Evolutionary conservation across 2,329 filamentous ascomycete species (phyloP).

Genomic region (Aureobasidium sp.): DNA sequence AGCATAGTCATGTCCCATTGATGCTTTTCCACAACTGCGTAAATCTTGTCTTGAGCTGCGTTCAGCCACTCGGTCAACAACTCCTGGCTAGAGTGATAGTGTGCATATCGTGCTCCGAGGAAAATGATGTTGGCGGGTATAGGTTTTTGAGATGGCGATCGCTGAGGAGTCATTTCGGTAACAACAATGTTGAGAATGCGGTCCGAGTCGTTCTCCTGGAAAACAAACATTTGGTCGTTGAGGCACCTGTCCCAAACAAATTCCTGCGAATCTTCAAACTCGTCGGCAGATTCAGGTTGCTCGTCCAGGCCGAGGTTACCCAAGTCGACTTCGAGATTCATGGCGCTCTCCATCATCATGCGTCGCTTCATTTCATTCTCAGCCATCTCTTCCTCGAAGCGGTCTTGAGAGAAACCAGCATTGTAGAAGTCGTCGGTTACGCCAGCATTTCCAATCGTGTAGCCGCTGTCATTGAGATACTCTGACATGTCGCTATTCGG

Average conservation of each 20-base stretch:
- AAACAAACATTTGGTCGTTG: conserved; percentile 99
- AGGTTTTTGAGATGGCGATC: conserved; percentile 93
- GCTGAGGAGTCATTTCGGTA: conserved; percentile 93
- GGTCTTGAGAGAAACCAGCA: conserved; percentile 81
- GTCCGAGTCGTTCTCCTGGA: conserved; percentile 87
- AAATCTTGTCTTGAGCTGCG: conserved; percentile 90
- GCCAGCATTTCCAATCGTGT: conserved; percentile 72
- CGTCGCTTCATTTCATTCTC: conserved; percentile 91
- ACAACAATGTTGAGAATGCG: conserved; percentile 92
- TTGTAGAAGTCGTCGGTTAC: conserved; percentile 85
- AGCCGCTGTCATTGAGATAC: conserved; percentile 90
- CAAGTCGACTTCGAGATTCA: conserved; percentile 91
- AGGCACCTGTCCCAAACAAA: conserved; percentile 93
- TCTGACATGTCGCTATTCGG: conserved; percentile 95
- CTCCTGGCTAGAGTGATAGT: conserved; percentile 87
- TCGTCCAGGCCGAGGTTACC: conserved; percentile 95
- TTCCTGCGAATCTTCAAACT: conserved; percentile 82
- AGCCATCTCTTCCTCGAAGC: conserved; percentile 93
- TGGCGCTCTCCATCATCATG: conserved; percentile 99
- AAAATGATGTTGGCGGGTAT: conserved; percentile 97
- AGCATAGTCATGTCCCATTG: conserved; percentile 99
- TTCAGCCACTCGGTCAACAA: conserved; percentile 71
- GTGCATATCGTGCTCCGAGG: conserved; percentile 86
- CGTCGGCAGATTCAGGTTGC: conserved; percentile 74
- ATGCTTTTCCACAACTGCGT: conserved; percentile 85